Evolutionary conservation across 1,284 basidiomycete genomes (phyloP), one percentile per base, ranked within the genome.

Genomic region (Sanguinoderma infundibulare): DNA sequence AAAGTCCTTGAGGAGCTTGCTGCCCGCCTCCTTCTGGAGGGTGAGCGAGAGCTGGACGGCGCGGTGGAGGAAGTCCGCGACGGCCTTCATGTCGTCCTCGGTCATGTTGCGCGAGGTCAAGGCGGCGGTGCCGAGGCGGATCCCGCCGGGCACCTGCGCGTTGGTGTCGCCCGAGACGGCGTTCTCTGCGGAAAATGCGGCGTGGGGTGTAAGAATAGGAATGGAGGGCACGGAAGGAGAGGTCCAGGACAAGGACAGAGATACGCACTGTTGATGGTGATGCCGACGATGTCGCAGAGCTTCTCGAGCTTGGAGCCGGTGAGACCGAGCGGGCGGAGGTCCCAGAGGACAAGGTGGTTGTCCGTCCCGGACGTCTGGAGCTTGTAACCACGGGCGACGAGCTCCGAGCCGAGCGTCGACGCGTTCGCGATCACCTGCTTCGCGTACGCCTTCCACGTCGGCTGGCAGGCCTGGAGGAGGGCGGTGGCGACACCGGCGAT

Each of bases 221-320:
- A 5, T 36, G 57, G 38, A 36, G 53, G 22, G n/a, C n/a, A n/a
- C n/a, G n/a, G n/a, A n/a, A n/a, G n/a, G n/a, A n/a, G n/a, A n/a
- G n/a, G n/a, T n/a, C n/a, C n/a, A n/a, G n/a, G n/a, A n/a, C n/a
- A n/a, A n/a, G n/a, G n/a, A n/a, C n/a, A n/a, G n/a, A n/a, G n/a
- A n/a, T n/a, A 82, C 90, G 65, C 66, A 92, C 91, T 96, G 84
- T 96, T 96, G 79, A 94, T 92, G 35, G 93, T 98, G 78, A 99
- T 98, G 70, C 95, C 95, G 73, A 95, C 89, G 58, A 98, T 84
- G 77, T 99, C 98, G 76, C 96, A 98, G 72, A 99, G 89, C 85
- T 98, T 98, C 85, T 98, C 96, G 63, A 99, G 89, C 83, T 99
- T 99, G 83, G 90, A 94, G 62, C 98, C 98, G 26, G 98, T 98